Evolutionary conservation across 2,329 filamentous ascomycete genomes (phyloP), one percentile per base, ranked within the genome.

Genomic region (Colletotrichum higginsianum): DNA sequence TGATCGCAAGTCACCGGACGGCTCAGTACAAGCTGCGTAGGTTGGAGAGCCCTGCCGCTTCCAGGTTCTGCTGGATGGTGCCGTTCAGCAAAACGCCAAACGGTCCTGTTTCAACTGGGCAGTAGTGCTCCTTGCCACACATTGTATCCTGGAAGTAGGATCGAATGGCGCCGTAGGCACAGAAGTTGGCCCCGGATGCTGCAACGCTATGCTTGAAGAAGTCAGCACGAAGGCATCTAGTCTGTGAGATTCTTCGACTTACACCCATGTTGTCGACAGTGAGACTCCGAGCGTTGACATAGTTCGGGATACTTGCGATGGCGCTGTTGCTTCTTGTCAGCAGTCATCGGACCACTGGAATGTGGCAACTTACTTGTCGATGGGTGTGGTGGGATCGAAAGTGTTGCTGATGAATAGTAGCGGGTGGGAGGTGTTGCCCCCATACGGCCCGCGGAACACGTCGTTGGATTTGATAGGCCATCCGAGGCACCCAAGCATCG

Each of bases 341-440:
- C 13, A 56, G 2, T 8, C 2, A 26, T n/a, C 7, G 2, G 2
- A n/a, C 3, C 6, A 40, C 40, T 12, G 8, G 12, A 11, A 7
- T 0, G 11, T 35, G 12, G 21, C 13, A 38, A 68, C 21, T 38
- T 26, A 68, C 66, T 64, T 68, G 38, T 68, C 66, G 11, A 68
- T 65, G 0, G 60, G 66, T 2, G 66, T 68, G 8, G 66, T 68
- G 21, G 60, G 66, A 46, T 68, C 60, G 21, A 64, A 58, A 0
- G 52, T 68, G 9, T 68, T 65, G 1, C 66, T 57, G 18, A 35
- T n/a, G 40, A 67, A 67, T 15, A 63, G 53, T 30, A 67, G 7
- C 15, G 40, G 49, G 16, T 40, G 35, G 16, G 26, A 35, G 40
- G 58, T 63, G 1, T 63, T 52, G 1, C 58, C 58, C 16, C 66